Percentiles rank a stretch among this genome's conserved stretches.
phyloP scores from a whole-genome alignment of 768 basidiomycete species.

The Xanthoconium purpureum region DNA sequence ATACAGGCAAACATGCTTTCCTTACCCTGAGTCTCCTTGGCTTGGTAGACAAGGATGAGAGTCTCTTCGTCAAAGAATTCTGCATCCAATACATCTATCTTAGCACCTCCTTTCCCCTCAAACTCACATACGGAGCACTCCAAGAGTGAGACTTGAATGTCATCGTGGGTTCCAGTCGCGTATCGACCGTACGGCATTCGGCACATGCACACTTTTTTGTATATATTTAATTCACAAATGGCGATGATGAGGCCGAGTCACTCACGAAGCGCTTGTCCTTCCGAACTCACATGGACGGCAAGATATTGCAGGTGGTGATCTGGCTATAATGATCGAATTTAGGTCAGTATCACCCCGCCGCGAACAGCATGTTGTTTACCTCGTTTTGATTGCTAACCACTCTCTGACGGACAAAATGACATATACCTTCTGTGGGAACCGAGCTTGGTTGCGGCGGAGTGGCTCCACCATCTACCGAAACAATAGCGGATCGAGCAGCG shows the following conservation, averaged over 20 bases:
- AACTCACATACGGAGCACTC: constrained; percentile 42
- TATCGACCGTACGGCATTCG: constrained; percentile 49
- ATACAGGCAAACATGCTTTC: constrained; percentile 16
- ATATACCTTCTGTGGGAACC: constrained; percentile 28
- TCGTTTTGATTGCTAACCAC: constrained; percentile 46
- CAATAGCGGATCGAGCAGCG: constrained; percentile 56
- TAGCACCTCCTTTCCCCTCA: constrained; percentile 30
- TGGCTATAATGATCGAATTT: constrained; percentile 35
- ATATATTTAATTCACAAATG: constrained; percentile 32
- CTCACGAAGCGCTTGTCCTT: constrained; percentile 47
- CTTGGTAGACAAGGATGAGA: constrained; percentile 62
- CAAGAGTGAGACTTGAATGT: constrained; percentile 47
- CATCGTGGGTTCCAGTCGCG: constrained; percentile 36
- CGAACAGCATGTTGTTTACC: constrained; percentile 39
- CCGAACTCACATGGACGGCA: constrained; percentile 42
- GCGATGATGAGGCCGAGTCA: constrained; percentile 26
- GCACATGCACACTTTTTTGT: constrained; percentile 53
- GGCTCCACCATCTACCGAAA: constrained; percentile 33
- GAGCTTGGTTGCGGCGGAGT: constrained; percentile 31
- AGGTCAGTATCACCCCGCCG: constrained; percentile 25
- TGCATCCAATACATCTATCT: constrained; percentile 57
- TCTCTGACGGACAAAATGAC: constrained; percentile 51
- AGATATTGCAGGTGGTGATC: constrained; percentile 52
- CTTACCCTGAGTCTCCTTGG: constrained; percentile 48
- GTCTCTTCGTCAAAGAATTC: constrained; percentile 80